These are phyloP conservation scores for Penicillium sumatraense DNA, from an alignment of 2,329 filamentous ascomycete species.

Conservation along the genomic window DNA sequence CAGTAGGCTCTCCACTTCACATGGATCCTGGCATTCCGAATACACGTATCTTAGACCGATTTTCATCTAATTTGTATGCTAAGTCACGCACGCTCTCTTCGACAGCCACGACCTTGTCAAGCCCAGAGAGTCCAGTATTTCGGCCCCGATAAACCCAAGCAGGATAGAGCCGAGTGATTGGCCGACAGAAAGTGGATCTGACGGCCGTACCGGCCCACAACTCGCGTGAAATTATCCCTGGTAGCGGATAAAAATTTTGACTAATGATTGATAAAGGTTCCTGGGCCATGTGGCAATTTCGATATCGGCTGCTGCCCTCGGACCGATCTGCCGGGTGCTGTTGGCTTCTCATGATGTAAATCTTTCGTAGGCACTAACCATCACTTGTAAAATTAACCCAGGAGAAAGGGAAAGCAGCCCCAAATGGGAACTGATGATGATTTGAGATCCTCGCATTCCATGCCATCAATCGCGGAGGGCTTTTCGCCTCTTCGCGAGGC, in stretches of 20 bases:
- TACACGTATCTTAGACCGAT: too few species aligned
- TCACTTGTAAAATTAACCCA: neutral
- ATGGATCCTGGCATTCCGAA: too few species aligned
- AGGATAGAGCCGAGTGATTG: too few species aligned
- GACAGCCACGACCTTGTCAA: too few species aligned
- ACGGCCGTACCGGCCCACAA: too few species aligned
- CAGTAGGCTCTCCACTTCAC: too few species aligned
- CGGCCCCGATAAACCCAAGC: too few species aligned
- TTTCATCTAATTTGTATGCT: too few species aligned
- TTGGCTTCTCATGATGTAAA: neutral
- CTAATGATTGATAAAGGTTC: slow-evolving; percentile 4
- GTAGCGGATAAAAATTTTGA: neutral
- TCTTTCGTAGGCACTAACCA: neutral
- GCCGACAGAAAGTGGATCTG: too few species aligned
- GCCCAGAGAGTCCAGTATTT: too few species aligned
- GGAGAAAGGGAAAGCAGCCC: too few species aligned
- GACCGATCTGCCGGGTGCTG: neutral
- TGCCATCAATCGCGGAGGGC: slow-evolving; percentile 23
- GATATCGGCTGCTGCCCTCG: neutral
- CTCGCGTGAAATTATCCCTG: neutral
- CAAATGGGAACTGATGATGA: slow-evolving; percentile 7
- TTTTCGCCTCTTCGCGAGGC: slow-evolving; percentile 33
- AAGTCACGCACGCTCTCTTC: too few species aligned
- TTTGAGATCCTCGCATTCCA: slow-evolving; percentile 14
- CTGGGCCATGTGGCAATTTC: neutral